phyloP scores from a whole-genome alignment of 352 stramenopile species.

The Globisporangium uncinulatum region DNA sequence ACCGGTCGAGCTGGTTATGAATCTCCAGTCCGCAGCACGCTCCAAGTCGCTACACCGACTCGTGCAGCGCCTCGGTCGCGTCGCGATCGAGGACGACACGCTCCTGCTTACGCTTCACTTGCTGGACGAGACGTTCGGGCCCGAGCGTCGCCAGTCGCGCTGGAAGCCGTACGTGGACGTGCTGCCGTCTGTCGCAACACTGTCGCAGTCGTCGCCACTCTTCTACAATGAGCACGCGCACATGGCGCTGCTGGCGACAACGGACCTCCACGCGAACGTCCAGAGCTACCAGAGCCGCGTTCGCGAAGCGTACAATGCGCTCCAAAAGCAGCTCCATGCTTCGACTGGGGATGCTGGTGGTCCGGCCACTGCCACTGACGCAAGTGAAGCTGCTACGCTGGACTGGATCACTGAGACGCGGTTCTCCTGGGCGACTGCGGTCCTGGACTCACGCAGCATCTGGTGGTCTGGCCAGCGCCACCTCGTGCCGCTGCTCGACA shows the following conservation, averaged over 20 bases:
- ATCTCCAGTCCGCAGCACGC: slow-evolving; percentile 42
- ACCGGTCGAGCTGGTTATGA: slow-evolving; percentile 62
- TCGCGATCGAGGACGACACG: slow-evolving; percentile 27
- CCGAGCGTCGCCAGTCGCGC: slow-evolving; percentile 20
- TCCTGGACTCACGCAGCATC: slow-evolving; percentile 90
- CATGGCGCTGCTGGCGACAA: slow-evolving; percentile 36
- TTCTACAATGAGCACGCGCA: slow-evolving; percentile 46
- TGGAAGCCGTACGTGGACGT: slow-evolving; percentile 89
- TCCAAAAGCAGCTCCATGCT: slow-evolving; percentile 1
- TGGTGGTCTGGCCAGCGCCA: slow-evolving; percentile 90
- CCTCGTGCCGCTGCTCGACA: slow-evolving; percentile 92
- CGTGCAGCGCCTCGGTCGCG: slow-evolving; percentile 14
- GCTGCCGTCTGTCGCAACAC: slow-evolving; percentile 38
- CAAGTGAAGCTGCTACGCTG: background rate
- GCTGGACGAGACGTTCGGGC: slow-evolving; percentile 77
- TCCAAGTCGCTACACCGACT: slow-evolving; percentile 35
- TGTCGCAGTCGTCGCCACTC: slow-evolving; percentile 30
- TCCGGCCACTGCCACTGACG: no score
- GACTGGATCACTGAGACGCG: slow-evolving; percentile 48
- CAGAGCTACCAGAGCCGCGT: slow-evolving; percentile 31
- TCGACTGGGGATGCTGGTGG: background rate
- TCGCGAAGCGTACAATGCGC: slow-evolving; percentile 5
- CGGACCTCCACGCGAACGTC: slow-evolving; percentile 34
- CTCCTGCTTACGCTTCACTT: slow-evolving; percentile 74
- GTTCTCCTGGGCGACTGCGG: slow-evolving; percentile 80